A percentile compares a stretch with the other conserved stretches of the same genome.
Conservation (phyloP, 83 land plant species). For the Picea engelmannii region DNA sequence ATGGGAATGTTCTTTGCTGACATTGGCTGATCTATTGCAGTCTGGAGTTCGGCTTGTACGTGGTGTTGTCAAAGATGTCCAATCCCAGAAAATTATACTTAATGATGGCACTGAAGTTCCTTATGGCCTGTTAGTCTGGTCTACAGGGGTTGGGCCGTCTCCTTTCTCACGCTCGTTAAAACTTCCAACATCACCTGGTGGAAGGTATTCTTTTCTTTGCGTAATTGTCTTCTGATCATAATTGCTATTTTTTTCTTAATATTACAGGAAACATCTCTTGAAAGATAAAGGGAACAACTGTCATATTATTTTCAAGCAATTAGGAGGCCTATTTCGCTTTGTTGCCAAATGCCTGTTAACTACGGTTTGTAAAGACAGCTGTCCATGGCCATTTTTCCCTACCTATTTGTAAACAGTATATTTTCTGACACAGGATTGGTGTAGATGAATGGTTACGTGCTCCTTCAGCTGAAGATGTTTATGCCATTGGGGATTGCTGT, state of each 20-base stretch:
- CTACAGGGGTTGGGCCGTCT: conserved; percentile 62
- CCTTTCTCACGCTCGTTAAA: conserved; percentile 30
- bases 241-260: not conserved
- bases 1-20: not conserved
- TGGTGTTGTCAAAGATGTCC: conserved; percentile 52
- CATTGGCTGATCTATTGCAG: conserved; percentile 15
- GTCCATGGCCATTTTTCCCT: not conserved
- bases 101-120: conserved; percentile 56
- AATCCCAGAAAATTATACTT: conserved; percentile 32
- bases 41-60: conserved; percentile 43
- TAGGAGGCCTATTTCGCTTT: not conserved
- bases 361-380: not conserved
- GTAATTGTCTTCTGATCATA: not conserved
- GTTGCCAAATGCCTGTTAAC: not conserved
- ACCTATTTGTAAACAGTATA: conserved; percentile 2
- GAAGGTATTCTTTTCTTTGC: conserved; percentile 28
- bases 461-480: conserved; percentile 43
- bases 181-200: conserved; percentile 42
- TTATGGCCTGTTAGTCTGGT: conserved; percentile 59
- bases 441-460: conserved; percentile 45
- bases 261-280: not conserved
- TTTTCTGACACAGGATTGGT: conserved; percentile 32
- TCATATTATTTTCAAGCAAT: not conserved
- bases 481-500: conserved; percentile 57
- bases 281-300: not conserved